Conservation (phyloP, 2,329 filamentous ascomycete genomes). For the Lecanoromycetidae sp. region DNA sequence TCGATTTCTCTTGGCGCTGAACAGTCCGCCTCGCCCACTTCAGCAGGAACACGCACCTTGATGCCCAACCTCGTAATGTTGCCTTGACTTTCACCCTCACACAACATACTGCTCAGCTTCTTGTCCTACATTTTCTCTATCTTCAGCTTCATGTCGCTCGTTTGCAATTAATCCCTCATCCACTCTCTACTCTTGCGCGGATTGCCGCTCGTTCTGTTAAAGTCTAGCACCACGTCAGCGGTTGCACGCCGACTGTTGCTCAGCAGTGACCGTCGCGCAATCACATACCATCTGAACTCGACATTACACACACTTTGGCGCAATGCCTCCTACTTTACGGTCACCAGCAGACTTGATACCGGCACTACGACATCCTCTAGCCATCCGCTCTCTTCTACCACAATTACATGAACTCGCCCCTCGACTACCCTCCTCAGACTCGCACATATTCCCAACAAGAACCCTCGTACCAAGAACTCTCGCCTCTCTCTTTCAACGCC, state of each 20-base stretch:
- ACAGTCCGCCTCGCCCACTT: background rate
- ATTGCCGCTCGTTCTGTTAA: background rate
- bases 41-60: conserved; percentile 4
- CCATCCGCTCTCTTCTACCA: conserved; percentile 9
- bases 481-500: conserved; percentile 16
- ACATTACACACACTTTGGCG: background rate
- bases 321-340: conserved; percentile 3
- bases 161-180: conserved; percentile 2
- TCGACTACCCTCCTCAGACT: background rate
- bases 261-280: background rate
- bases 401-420: conserved; percentile 5
- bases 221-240: background rate
- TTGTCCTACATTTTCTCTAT: background rate
- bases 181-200: background rate
- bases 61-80: conserved; percentile 4
- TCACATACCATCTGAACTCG: background rate
- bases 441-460: conserved; percentile 3
- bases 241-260: background rate
- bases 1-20: background rate
- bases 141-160: conserved; percentile 16
- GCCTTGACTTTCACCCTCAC: background rate
- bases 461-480: conserved; percentile 13
- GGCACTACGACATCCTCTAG: conserved; percentile 7
- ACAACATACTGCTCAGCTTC: background rate
- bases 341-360: background rate